A percentile compares a stretch with the other conserved stretches of the same genome.
Conservation (phyloP, 2,329 filamentous ascomycete genomes). For the Alternaria incomplexa region DNA sequence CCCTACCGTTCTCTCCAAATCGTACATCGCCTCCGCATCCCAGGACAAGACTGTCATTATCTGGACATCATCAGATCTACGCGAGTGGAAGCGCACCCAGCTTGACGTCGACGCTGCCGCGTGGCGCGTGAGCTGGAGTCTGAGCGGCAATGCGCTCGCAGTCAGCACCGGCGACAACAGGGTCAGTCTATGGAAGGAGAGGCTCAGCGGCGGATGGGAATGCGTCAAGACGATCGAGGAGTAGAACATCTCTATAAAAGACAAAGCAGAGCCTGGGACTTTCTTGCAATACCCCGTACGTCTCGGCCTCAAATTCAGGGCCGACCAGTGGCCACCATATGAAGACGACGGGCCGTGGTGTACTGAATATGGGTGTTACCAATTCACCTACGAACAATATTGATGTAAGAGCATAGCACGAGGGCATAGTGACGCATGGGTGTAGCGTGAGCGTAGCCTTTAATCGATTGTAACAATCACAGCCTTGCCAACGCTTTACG, state of each 20-base stretch:
- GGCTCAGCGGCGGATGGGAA: conserved; percentile 94
- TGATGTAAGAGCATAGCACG: background rate
- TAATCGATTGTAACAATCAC: background rate
- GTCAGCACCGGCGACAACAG: conserved; percentile 95
- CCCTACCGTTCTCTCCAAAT: conserved; percentile 91
- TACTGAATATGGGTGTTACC: background rate
- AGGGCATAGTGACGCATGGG: background rate
- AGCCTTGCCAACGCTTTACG: background rate
- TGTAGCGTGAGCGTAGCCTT: background rate
- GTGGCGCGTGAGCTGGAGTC: conserved; percentile 97
- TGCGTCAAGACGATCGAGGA: conserved; percentile 96
- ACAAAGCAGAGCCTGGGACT: background rate
- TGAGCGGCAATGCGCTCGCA: conserved; percentile 94
- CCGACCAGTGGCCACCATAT: background rate
- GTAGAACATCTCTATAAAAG: conserved; percentile 49
- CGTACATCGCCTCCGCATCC: conserved; percentile 92
- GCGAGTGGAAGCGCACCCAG: conserved; percentile 82
- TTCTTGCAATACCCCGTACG: background rate
- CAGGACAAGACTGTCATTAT: conserved; percentile 98
- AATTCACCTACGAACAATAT: background rate
- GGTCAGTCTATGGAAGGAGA: conserved; percentile 98
- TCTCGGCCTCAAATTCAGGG: background rate
- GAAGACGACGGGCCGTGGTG: background rate
- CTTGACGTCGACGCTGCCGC: conserved; percentile 87
- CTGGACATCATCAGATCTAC: conserved; percentile 71